These are phyloP conservation scores for Stygiomarasmius scandens DNA, from an alignment of 1,284 basidiomycete genomes.

Conservation along the genomic window DNA sequence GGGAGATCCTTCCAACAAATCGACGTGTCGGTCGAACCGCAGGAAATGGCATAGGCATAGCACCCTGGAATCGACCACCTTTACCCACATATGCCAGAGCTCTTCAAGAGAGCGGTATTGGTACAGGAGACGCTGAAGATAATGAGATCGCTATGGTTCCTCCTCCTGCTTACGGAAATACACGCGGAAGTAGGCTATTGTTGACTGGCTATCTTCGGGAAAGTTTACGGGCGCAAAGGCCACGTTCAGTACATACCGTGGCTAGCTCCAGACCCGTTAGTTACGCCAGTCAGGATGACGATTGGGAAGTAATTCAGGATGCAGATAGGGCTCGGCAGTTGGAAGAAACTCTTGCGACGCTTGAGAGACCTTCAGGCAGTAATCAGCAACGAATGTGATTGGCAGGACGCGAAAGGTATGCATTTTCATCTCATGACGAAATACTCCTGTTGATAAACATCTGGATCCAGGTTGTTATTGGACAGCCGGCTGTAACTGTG, in stretches of 20 bases:
- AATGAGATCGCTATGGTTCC: slow-evolving; percentile 64
- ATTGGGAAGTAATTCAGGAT: slow-evolving; percentile 58
- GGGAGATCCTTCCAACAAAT: slow-evolving; percentile 52
- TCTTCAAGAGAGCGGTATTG: slow-evolving; percentile 64
- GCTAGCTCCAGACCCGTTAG: slow-evolving; percentile 47
- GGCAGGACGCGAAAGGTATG: background rate
- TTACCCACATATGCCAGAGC: slow-evolving; percentile 72
- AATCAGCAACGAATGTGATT: background rate
- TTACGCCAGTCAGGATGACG: slow-evolving; percentile 55
- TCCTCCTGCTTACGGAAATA: slow-evolving; percentile 73
- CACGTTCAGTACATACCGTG: slow-evolving; percentile 38
- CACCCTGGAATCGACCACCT: slow-evolving; percentile 72
- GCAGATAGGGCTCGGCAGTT: slow-evolving; percentile 53
- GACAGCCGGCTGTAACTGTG: background rate
- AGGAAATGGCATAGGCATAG: slow-evolving; percentile 46
- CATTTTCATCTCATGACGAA: background rate
- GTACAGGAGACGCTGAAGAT: slow-evolving; percentile 78
- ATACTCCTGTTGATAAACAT: no score
- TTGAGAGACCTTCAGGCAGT: slow-evolving; percentile 41
- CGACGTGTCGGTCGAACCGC: slow-evolving; percentile 28
- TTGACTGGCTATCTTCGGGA: slow-evolving; percentile 55
- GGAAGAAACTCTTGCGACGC: slow-evolving; percentile 56
- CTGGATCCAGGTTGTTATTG: background rate
- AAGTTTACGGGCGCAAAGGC: slow-evolving; percentile 49
- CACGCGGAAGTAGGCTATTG: slow-evolving; percentile 66